phyloP scores from a whole-genome alignment of 2,329 filamentous ascomycete species.

The Ophiobolus disseminans region DNA sequence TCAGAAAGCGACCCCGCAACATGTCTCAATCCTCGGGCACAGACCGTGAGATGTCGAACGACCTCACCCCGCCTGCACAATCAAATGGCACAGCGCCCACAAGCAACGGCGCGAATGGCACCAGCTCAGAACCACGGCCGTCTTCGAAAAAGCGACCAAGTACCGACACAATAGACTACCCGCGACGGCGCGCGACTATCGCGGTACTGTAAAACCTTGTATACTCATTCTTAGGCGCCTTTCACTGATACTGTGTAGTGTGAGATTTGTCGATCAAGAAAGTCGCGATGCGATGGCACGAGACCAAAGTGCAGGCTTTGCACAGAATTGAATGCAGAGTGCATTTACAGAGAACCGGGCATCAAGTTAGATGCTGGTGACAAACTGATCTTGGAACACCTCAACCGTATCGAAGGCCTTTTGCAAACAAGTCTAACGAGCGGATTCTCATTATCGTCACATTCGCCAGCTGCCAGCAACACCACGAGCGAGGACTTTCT shows the following conservation, averaged over 20 bases:
- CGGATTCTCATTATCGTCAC: slow-evolving; percentile 64
- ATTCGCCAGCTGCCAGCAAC: slow-evolving; percentile 56
- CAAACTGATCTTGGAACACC: slow-evolving; percentile 81
- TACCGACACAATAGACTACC: slow-evolving; percentile 53
- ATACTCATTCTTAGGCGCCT: not conserved
- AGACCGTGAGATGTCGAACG: slow-evolving; percentile 49
- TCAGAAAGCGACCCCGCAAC: slow-evolving; percentile 50
- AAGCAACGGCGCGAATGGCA: slow-evolving; percentile 35
- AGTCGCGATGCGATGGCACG: slow-evolving; percentile 79
- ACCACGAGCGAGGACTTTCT: slow-evolving; percentile 55
- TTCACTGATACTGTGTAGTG: slow-evolving; percentile 62
- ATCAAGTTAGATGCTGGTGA: slow-evolving; percentile 88
- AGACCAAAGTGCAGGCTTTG: slow-evolving; percentile 86
- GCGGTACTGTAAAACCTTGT: slow-evolving; percentile 38
- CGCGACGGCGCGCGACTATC: slow-evolving; percentile 51
- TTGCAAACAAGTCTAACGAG: slow-evolving; percentile 73
- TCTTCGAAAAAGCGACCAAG: slow-evolving; percentile 48
- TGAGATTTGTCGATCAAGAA: slow-evolving; percentile 80
- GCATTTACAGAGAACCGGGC: slow-evolving; percentile 82
- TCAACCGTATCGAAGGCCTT: slow-evolving; percentile 78
- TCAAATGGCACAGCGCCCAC: slow-evolving; percentile 40
- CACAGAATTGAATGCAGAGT: slow-evolving; percentile 80
- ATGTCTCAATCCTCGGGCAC: slow-evolving; percentile 53
- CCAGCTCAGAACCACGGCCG: slow-evolving; percentile 33
- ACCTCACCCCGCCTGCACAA: slow-evolving; percentile 33